Conservation (phyloP, 2,329 filamentous ascomycete species). For the Colletotrichum camelliae region DNA sequence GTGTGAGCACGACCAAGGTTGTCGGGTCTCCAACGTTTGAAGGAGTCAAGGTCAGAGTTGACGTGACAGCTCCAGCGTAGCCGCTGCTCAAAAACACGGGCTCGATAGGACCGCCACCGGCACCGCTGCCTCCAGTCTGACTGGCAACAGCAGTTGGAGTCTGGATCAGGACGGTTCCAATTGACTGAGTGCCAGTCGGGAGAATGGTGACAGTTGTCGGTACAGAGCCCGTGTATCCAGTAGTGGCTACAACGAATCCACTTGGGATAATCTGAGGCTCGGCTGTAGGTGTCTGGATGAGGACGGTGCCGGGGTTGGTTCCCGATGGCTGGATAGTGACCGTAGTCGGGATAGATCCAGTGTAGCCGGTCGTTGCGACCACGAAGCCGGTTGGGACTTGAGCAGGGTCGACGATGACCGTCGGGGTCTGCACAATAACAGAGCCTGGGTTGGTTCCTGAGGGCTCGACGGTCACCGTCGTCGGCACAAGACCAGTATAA, state of each 20-base stretch:
- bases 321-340: background rate
- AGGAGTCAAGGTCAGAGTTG: conserved; percentile 8
- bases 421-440: background rate
- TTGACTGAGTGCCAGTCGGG: background rate
- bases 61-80: background rate
- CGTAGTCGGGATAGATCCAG: background rate
- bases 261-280: background rate
- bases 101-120: background rate
- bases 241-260: background rate
- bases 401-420: background rate
- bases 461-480: background rate
- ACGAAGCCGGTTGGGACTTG: background rate
- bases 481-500: background rate
- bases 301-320: background rate
- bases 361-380: background rate
- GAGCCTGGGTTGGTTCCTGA: background rate
- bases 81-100: conserved; percentile 1
- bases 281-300: background rate
- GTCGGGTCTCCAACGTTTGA: background rate
- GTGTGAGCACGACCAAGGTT: conserved; percentile 11
- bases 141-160: background rate
- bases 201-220: background rate
- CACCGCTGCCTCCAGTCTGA: background rate
- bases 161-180: background rate
- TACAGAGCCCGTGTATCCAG: background rate